Base-by-base conservation (phyloP, 352 stramenopile genomes). In the Globisporangium nodosum region DNA sequence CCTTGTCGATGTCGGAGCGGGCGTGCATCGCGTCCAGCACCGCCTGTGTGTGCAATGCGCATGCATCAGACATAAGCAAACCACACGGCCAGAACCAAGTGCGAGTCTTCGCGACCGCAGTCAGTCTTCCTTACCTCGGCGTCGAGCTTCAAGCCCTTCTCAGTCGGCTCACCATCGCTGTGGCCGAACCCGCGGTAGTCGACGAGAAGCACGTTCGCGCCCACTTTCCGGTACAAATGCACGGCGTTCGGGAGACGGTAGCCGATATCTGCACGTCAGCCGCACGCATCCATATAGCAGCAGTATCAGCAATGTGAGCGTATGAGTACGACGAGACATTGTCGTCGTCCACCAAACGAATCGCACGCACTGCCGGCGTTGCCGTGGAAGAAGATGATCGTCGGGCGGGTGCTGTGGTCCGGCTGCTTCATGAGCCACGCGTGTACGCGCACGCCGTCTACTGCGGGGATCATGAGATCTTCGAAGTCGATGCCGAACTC, bases 141-240 rank as follows among this genome's bases (percentile, higher is more conserved):
- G 78, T 98, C 94, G 15, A 96, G 51, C 67, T 96, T 95, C 8
- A 98, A 56, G 1, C 94, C 94, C n/a, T 69, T 55, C 67, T 98
- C 94, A 6, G 63, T 93, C 6, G 90, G 87, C 24, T 75, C 70
- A 39, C 90, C 82, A 45, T 97, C 87, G 49, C 82, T 96, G 63
- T 97, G 83, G 11, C 94, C 94, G 56, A 96, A 98, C 33, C 93
- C 94, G 31, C 94, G 76, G 68, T 98, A 98, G 68, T 98, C 94
- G 13, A 98, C 90, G 13, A 98, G 75, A 33, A 98, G 61, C 49
- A 98, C 68, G 58, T 98, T 97, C 59, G 72, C 83, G 3, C 85
- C 67, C 16, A 97, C 71, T 64, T 95, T 84, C 55, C 83, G 73
- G 53, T 90, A 92, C 76, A 98, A 70, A 63, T 97, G 79, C 31